phyloP scores from a whole-genome alignment of 2,329 filamentous ascomycete species.

The Penicillium sp. region DNA sequence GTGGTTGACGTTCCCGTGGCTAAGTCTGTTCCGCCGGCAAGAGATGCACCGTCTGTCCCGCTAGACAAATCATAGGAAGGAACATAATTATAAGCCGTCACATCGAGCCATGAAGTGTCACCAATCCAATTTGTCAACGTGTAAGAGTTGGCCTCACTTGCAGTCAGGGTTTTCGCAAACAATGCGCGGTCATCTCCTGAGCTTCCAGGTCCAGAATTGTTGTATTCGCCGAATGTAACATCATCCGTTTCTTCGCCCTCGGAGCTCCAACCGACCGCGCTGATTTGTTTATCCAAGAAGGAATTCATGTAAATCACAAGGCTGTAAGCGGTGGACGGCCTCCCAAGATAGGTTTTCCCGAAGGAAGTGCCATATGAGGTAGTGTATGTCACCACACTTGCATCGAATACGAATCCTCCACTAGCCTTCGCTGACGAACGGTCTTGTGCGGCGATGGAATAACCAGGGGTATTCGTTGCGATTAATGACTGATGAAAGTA shows the following conservation, averaged over 20 bases:
- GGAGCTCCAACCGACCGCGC: conserved; percentile 32
- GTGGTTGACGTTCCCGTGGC: not conserved
- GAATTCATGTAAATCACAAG: conserved; percentile 38
- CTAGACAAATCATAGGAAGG: conserved; percentile 26
- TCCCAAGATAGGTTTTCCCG: conserved; percentile 22
- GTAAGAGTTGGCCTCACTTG: conserved; percentile 36
- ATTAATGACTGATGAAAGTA: conserved; percentile 42
- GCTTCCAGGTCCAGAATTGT: conserved; percentile 32
- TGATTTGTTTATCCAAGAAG: conserved; percentile 35
- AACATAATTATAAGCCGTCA: conserved; percentile 40
- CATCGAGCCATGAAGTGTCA: conserved; percentile 45
- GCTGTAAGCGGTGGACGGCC: conserved; percentile 27
- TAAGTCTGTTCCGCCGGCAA: not conserved
- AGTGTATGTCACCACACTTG: conserved; percentile 6
- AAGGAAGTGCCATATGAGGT: conserved; percentile 10
- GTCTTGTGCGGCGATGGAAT: conserved; percentile 11
- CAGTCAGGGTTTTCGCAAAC: conserved; percentile 38
- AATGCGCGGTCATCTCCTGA: conserved; percentile 33
- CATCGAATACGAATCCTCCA: conserved; percentile 10
- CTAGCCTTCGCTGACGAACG: conserved; percentile 5
- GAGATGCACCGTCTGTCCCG: not conserved
- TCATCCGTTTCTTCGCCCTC: conserved; percentile 31
- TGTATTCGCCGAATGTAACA: conserved; percentile 38
- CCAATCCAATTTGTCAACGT: conserved; percentile 39
- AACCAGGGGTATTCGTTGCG: conserved; percentile 18